Evolutionary conservation across 2,329 filamentous ascomycete genomes (phyloP).

Genomic region (Beauveria australis): DNA sequence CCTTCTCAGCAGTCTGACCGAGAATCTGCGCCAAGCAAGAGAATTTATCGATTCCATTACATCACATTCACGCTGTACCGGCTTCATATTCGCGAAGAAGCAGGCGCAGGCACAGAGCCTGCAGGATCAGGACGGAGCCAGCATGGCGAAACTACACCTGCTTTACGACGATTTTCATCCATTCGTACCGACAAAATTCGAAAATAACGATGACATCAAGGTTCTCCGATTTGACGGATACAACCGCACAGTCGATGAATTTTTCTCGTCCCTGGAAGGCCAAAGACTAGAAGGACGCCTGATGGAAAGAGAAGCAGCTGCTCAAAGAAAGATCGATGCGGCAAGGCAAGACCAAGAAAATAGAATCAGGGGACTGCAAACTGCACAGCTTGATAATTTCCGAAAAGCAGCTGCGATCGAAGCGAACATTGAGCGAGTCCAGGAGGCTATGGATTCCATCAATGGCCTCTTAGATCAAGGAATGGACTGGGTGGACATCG

Average conservation of each 20-base stretch:
- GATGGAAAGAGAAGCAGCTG: slow-evolving; percentile 71
- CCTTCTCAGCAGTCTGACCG: slow-evolving; percentile 58
- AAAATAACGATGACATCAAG: slow-evolving; percentile 53
- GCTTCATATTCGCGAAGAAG: slow-evolving; percentile 79
- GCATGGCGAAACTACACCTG: slow-evolving; percentile 31
- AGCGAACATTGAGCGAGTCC: slow-evolving; percentile 81
- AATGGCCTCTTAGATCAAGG: slow-evolving; percentile 87
- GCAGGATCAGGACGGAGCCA: slow-evolving; percentile 18
- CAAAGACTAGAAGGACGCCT: slow-evolving; percentile 82
- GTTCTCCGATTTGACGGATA: slow-evolving; percentile 76
- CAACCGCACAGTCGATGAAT: slow-evolving; percentile 91
- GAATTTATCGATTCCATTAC: slow-evolving; percentile 62
- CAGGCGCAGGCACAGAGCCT: neutral
- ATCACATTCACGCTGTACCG: slow-evolving; percentile 55
- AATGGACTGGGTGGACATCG: slow-evolving; percentile 97
- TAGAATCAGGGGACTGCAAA: slow-evolving; percentile 74
- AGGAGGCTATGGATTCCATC: slow-evolving; percentile 86
- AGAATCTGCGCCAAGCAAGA: slow-evolving; percentile 61
- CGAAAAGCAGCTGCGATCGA: slow-evolving; percentile 86
- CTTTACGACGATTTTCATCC: slow-evolving; percentile 95
- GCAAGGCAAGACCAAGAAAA: slow-evolving; percentile 76
- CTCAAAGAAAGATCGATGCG: slow-evolving; percentile 77
- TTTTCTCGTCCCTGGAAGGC: slow-evolving; percentile 92
- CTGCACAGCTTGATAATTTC: slow-evolving; percentile 72
- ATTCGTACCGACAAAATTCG: slow-evolving; percentile 75